A percentile compares a stretch with the other conserved stretches of the same genome.
phyloP scores from a whole-genome alignment of 176 grass and related monocot genomes.

The Puya raimondii region DNA sequence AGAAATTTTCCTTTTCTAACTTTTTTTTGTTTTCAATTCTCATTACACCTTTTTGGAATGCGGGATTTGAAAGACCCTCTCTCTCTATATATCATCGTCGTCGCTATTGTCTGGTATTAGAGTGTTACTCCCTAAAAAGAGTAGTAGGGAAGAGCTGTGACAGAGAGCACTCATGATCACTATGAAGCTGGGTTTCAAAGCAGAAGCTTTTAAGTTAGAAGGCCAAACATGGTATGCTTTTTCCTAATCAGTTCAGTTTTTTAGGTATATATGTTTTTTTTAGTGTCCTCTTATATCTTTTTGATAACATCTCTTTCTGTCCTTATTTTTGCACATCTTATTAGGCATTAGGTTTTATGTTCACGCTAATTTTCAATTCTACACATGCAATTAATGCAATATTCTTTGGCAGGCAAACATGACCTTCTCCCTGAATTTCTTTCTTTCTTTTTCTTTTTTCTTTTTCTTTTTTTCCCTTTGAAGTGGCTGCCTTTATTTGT shows the following conservation, averaged over 20 bases:
- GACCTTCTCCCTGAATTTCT: too few species aligned
- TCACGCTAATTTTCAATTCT: too few species aligned
- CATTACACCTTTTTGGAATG: neutral
- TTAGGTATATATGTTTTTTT: neutral
- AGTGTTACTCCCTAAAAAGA: neutral
- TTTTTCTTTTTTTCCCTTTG: too few species aligned
- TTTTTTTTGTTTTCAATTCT: neutral
- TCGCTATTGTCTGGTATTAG: neutral
- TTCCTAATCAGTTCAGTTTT: neutral
- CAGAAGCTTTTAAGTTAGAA: conserved; percentile 16
- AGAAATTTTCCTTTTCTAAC: neutral
- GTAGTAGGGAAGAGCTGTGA: neutral
- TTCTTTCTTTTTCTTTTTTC: too few species aligned
- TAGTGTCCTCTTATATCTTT: too few species aligned
- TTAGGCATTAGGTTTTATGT: too few species aligned
- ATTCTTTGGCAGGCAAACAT: too few species aligned
- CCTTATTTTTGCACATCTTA: too few species aligned
- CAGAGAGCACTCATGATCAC: neutral
- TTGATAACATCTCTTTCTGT: too few species aligned
- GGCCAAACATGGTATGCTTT: conserved; percentile 15
- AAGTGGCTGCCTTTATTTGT: too few species aligned
- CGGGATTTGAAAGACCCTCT: neutral
- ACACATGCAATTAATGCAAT: too few species aligned
- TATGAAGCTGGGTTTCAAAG: conserved; percentile 22
- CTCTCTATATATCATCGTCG: too few species aligned